phyloP scores from a whole-genome alignment of 2,329 filamentous ascomycete genomes.

The Epichloe typhina region DNA sequence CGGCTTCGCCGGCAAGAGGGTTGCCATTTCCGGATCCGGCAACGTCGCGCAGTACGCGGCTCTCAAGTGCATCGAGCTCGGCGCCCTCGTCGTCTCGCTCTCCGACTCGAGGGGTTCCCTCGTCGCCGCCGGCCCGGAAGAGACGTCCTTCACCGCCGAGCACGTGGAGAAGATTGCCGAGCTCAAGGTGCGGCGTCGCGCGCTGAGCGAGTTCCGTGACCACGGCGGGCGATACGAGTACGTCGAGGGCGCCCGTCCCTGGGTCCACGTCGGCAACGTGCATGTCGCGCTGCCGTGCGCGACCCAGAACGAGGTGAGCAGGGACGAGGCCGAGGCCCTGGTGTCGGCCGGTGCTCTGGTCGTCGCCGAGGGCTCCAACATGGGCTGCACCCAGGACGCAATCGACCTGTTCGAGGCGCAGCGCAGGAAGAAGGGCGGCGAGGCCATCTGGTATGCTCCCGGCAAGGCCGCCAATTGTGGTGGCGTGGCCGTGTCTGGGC shows the following conservation, averaged over 20 bases:
- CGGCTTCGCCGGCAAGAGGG: slow-evolving; percentile 78
- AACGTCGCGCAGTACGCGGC: slow-evolving; percentile 98
- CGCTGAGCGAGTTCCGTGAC: slow-evolving; percentile 56
- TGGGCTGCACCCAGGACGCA: slow-evolving; percentile 94
- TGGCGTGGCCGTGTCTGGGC: slow-evolving; percentile 90
- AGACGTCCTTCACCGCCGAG: slow-evolving; percentile 58
- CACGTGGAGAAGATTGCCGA: slow-evolving; percentile 67
- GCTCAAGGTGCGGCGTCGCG: slow-evolving; percentile 77
- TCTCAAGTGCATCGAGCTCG: slow-evolving; percentile 91
- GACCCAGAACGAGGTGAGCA: slow-evolving; percentile 94
- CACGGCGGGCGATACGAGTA: slow-evolving; percentile 63
- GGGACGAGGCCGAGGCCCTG: slow-evolving; percentile 76
- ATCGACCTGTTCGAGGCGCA: slow-evolving; percentile 84
- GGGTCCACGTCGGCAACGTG: slow-evolving; percentile 78
- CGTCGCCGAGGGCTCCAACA: slow-evolving; percentile 95
- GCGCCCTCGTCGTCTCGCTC: slow-evolving; percentile 80
- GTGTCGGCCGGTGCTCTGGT: slow-evolving; percentile 65
- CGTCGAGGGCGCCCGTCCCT: slow-evolving; percentile 76
- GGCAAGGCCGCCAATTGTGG: slow-evolving; percentile 96
- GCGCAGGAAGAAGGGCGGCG: slow-evolving; percentile 53
- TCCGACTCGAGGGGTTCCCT: slow-evolving; percentile 85
- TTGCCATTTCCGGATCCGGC: slow-evolving; percentile 90
- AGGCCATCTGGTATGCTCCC: slow-evolving; percentile 86
- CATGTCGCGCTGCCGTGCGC: slow-evolving; percentile 87
- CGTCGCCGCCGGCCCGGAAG: slow-evolving; percentile 51